Conservation (phyloP, 768 basidiomycete genomes). For the Tylopilus felleus region DNA sequence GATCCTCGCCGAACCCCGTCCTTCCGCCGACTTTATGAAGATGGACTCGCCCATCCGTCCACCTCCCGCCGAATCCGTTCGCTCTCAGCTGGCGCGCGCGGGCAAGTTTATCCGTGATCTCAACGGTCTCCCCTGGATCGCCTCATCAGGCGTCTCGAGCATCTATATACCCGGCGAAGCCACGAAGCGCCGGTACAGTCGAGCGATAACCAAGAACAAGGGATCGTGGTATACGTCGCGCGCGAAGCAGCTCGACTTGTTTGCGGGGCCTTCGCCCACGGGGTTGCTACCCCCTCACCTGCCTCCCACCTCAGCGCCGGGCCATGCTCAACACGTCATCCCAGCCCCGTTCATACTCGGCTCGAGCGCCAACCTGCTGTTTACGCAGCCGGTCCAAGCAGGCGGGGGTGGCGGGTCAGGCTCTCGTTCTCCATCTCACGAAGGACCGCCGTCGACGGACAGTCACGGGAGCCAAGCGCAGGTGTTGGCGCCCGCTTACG, state of each 20-base stretch:
- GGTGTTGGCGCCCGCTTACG: slow-evolving; percentile 26
- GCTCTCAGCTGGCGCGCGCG: slow-evolving; percentile 37
- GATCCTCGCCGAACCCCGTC: slow-evolving; percentile 39
- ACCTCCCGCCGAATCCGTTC: slow-evolving; percentile 33
- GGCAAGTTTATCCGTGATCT: slow-evolving; percentile 37
- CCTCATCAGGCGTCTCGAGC: slow-evolving; percentile 42
- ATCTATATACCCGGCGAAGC: slow-evolving; percentile 44
- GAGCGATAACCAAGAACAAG: slow-evolving; percentile 25
- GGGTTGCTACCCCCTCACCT: slow-evolving; percentile 25
- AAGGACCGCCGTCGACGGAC: slow-evolving; percentile 29
- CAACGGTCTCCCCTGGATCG: slow-evolving; percentile 46
- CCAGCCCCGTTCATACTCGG: slow-evolving; percentile 32
- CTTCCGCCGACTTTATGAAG: slow-evolving; percentile 46
- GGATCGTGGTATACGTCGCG: slow-evolving; percentile 30
- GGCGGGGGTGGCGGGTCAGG: slow-evolving; percentile 13
- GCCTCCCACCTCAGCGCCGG: neutral
- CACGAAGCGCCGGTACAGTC: slow-evolving; percentile 27
- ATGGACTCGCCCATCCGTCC: slow-evolving; percentile 45
- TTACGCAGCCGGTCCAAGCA: slow-evolving; percentile 18
- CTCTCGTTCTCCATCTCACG: slow-evolving; percentile 31
- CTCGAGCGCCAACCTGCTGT: slow-evolving; percentile 30
- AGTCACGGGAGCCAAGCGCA: slow-evolving; percentile 31
- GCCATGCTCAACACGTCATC: slow-evolving; percentile 2
- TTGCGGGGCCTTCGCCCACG: slow-evolving; percentile 32
- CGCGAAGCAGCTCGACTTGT: slow-evolving; percentile 27